Conservation (phyloP, 2,329 filamentous ascomycete species). For the Trichoderma sp. region DNA sequence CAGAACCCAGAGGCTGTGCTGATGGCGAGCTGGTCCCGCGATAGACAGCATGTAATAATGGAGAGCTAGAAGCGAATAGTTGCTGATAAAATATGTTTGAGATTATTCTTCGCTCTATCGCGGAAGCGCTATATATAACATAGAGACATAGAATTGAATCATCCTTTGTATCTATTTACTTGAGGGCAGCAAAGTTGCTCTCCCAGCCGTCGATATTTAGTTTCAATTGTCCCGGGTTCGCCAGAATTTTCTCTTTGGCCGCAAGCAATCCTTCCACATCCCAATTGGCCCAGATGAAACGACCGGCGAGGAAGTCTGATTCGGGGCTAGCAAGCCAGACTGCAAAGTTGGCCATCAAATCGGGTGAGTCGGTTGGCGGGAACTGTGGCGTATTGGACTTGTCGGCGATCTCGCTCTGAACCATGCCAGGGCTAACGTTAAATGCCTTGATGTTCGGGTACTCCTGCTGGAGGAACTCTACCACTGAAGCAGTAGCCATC, state of each 20-base stretch:
- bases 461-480: constrained; percentile 1
- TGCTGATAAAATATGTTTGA: neutral
- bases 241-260: neutral
- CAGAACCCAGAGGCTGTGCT: too few relatives aligned
- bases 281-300: constrained; percentile 10
- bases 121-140: rapidly evolving
- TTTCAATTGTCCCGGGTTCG: neutral
- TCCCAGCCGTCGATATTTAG: neutral
- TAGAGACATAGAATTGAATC: rapidly evolving
- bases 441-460: neutral
- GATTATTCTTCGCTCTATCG: neutral
- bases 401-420: neutral
- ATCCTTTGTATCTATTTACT: neutral
- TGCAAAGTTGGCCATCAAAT: neutral
- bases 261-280: neutral
- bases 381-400: neutral
- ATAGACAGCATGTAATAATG: too few relatives aligned
- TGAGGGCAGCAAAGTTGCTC: neutral
- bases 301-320: constrained; percentile 4
- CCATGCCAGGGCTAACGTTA: neutral
- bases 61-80: too few relatives aligned
- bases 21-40: too few relatives aligned
- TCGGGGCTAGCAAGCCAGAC: constrained; percentile 5
- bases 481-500: neutral
- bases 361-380: neutral